These are phyloP conservation scores for Odontarrhena argentea DNA, from an alignment of 345 rosid genomes.

Conservation along the genomic window DNA sequence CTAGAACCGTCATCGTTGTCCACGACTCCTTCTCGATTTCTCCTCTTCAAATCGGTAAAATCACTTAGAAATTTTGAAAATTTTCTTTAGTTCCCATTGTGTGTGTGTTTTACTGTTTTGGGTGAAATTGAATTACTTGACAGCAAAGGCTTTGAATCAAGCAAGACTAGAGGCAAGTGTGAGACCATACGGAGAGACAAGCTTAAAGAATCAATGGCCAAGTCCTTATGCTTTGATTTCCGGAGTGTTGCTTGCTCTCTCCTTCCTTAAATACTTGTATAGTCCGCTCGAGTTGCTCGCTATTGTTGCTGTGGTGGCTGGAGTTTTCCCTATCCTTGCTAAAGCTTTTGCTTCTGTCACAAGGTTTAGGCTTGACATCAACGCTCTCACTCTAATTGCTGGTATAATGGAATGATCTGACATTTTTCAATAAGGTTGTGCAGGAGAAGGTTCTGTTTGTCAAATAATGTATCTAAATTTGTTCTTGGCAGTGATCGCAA, in stretches of 20 bases:
- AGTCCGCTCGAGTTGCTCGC: slow-evolving; percentile 55
- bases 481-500: slow-evolving; percentile 60
- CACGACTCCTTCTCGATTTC: slow-evolving; percentile 69
- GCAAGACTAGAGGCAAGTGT: slow-evolving; percentile 82
- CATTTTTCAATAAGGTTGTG: no score
- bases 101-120: no score
- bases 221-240: slow-evolving; percentile 67
- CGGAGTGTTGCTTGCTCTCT: slow-evolving; percentile 54
- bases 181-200: slow-evolving; percentile 55
- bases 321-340: slow-evolving; percentile 54
- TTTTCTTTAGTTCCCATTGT: no score
- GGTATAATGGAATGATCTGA: slow-evolving; percentile 46
- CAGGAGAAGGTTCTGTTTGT: not conserved
- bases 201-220: slow-evolving; percentile 66
- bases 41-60: slow-evolving; percentile 72
- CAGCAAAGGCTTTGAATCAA: slow-evolving; percentile 78
- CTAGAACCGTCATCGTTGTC: slow-evolving; percentile 77
- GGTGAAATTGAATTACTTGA: slow-evolving; percentile 4
- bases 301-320: slow-evolving; percentile 59
- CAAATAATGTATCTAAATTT: slow-evolving; percentile 3
- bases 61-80: not conserved
- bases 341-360: slow-evolving; percentile 56
- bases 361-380: slow-evolving; percentile 63
- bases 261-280: slow-evolving; percentile 58
- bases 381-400: slow-evolving; percentile 64